Percentiles rank a stretch among this genome's conserved stretches.
phyloP scores from a whole-genome alignment of 495 filamentous ascomycete genomes.

The Podospora comata region DNA sequence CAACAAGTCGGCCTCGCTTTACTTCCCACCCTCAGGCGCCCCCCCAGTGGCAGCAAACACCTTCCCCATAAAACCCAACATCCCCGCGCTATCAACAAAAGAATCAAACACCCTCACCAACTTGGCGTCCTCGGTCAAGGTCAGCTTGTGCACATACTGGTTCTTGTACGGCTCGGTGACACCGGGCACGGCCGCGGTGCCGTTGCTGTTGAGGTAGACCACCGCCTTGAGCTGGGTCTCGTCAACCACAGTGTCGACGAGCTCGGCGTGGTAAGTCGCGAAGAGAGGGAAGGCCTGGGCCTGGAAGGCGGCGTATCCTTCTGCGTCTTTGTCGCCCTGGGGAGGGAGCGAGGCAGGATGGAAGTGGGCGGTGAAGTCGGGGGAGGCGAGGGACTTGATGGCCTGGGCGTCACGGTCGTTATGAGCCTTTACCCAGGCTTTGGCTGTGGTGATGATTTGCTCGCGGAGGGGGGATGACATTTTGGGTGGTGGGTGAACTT shows the following conservation, averaged over 20 bases:
- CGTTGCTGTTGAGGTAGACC: neutral
- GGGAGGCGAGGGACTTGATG: neutral
- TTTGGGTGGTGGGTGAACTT: neutral
- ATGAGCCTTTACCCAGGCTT: neutral
- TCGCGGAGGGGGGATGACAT: slow-evolving; percentile 4
- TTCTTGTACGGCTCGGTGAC: neutral
- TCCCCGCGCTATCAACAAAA: neutral
- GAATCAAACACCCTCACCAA: slow-evolving; percentile 5
- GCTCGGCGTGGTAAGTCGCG: neutral
- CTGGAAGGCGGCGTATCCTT: neutral
- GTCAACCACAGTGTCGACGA: neutral
- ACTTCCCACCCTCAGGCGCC: neutral
- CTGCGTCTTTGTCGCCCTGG: slow-evolving; percentile 2
- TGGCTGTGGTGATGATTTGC: slow-evolving; percentile 5
- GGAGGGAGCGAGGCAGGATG: neutral
- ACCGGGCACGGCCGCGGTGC: slow-evolving; percentile 2
- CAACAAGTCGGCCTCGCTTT: neutral
- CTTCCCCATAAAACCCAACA: slow-evolving; percentile 8
- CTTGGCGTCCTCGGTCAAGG: slow-evolving; percentile 1
- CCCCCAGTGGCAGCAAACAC: neutral
- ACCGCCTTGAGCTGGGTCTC: slow-evolving; percentile 2
- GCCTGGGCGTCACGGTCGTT: slow-evolving; percentile 4
- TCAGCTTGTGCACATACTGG: slow-evolving; percentile 5
- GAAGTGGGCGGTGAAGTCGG: slow-evolving; percentile 2
- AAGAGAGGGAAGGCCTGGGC: neutral